phyloP scores from a whole-genome alignment of 208 protist genomes.

The Leishmania major region DNA sequence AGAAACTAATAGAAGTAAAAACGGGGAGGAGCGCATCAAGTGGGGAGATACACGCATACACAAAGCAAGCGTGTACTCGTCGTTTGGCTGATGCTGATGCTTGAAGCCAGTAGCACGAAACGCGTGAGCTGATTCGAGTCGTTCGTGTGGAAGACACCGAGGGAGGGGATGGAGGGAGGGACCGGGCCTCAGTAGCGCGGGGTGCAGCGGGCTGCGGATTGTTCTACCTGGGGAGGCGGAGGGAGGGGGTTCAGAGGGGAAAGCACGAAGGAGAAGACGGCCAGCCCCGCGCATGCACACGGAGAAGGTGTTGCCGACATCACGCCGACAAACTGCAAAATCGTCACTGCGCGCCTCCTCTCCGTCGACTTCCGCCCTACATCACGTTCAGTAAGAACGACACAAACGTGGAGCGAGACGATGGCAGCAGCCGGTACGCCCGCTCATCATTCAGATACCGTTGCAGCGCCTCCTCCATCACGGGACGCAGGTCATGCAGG shows the following conservation, averaged over 20 bases:
- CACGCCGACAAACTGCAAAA: not conserved
- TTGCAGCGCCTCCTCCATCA: conserved; percentile 56
- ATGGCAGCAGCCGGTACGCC: conserved; percentile 48
- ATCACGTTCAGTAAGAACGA: conserved; percentile 63
- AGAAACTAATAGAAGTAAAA: not conserved
- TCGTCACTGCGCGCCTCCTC: not conserved
- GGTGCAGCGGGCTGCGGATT: not conserved
- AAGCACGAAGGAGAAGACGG: not conserved
- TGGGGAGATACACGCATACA: not conserved
- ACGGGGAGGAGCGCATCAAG: not conserved
- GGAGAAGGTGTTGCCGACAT: too few relatives aligned
- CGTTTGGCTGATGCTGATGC: not conserved
- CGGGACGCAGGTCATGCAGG: conserved; percentile 54
- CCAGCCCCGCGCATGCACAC: not conserved
- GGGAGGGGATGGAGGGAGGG: not conserved
- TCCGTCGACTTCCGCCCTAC: conserved; percentile 12
- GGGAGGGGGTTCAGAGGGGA: not conserved
- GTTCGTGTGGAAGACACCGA: not conserved
- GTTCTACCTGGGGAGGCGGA: not conserved
- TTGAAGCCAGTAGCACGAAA: not conserved
- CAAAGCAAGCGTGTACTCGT: not conserved
- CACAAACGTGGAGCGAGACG: conserved; percentile 58
- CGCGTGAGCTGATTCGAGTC: not conserved
- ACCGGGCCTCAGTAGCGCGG: not conserved
- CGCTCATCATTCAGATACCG: conserved; percentile 51